phyloP scores from a whole-genome alignment of 306 rosid species.

The Fragaria vesca region DNA sequence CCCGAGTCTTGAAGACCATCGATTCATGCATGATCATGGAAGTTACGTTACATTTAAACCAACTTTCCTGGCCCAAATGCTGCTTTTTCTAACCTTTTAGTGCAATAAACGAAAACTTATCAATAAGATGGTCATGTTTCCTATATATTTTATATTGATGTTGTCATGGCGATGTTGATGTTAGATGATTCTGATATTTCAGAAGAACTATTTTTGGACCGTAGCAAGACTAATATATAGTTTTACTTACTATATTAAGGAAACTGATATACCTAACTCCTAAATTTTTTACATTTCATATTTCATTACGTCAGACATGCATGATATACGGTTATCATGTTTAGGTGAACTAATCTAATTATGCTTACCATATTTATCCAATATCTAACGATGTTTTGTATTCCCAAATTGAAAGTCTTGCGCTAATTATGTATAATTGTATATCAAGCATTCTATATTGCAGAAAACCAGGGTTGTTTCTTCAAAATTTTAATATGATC shows the following conservation, averaged over 20 bases:
- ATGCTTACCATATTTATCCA: neutral
- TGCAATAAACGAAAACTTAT: neutral
- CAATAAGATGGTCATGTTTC: neutral
- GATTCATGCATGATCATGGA: neutral
- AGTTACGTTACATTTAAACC: neutral
- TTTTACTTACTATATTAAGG: neutral
- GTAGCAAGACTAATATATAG: neutral
- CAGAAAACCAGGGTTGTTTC: neutral
- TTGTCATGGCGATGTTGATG: conserved; percentile 1
- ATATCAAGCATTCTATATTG: neutral
- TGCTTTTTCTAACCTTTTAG: too few species aligned
- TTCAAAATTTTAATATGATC: too few species aligned
- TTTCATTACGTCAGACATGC: neutral
- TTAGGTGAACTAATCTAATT: conserved; percentile 4
- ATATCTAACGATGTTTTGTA: neutral
- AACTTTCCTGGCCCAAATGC: too few species aligned
- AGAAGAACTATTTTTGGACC: neutral
- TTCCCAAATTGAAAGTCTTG: neutral
- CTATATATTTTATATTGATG: too few species aligned
- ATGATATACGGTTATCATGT: neutral
- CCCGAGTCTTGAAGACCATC: neutral
- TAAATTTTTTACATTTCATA: neutral
- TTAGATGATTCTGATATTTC: neutral
- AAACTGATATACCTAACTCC: neutral
- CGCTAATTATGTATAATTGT: neutral